These are phyloP conservation scores for Globisporangium spinosum DNA, from an alignment of 352 stramenopile species.

Conservation along the genomic window DNA sequence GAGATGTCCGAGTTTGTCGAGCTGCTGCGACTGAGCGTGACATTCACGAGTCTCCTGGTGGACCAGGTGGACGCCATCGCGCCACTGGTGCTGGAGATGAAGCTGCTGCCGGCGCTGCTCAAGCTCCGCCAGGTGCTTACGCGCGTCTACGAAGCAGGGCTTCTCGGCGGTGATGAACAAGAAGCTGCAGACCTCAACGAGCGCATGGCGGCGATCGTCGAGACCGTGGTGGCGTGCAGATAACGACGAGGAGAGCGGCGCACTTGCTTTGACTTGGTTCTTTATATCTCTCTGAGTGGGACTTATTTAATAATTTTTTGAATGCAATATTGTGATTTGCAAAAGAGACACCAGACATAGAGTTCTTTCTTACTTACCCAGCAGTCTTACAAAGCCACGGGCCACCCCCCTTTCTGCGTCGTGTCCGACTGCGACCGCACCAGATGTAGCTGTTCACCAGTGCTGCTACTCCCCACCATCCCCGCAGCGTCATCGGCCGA, in stretches of 20 bases:
- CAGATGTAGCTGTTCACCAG: background rate
- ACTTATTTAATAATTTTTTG: slow-evolving; percentile 1
- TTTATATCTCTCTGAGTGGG: background rate
- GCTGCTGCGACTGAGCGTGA: slow-evolving; percentile 50
- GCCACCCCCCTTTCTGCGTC: background rate
- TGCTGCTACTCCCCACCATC: background rate
- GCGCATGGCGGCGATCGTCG: slow-evolving; percentile 34
- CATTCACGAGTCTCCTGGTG: slow-evolving; percentile 45
- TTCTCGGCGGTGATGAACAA: slow-evolving; percentile 17
- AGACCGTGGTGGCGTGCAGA: slow-evolving; percentile 21
- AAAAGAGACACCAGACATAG: background rate
- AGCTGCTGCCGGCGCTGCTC: slow-evolving; percentile 33
- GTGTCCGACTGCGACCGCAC: slow-evolving; percentile 1
- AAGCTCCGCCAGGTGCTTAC: slow-evolving; percentile 39
- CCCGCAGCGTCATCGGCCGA: background rate
- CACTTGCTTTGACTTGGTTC: background rate
- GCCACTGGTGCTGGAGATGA: slow-evolving; percentile 21
- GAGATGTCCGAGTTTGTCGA: slow-evolving; percentile 48
- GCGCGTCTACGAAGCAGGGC: slow-evolving; percentile 3
- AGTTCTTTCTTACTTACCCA: background rate
- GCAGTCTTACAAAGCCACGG: background rate
- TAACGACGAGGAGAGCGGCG: background rate
- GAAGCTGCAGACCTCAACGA: slow-evolving; percentile 26
- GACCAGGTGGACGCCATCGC: slow-evolving; percentile 33
- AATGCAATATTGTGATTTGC: background rate